Percentiles rank a stretch among this genome's conserved stretches.
phyloP scores from a whole-genome alignment of 148 eudicot species.

The Chenopodium berlandieri region DNA sequence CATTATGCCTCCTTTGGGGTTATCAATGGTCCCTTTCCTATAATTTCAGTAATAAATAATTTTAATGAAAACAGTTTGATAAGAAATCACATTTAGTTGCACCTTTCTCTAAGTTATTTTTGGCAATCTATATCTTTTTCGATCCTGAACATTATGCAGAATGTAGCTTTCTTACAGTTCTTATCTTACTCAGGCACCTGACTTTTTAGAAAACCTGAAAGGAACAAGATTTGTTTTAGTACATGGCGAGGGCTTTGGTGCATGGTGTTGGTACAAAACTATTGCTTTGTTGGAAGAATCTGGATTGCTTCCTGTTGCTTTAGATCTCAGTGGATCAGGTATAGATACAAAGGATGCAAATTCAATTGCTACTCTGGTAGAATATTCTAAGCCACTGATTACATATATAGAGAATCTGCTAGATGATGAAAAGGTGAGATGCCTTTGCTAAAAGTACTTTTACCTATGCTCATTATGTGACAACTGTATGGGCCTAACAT shows the following conservation, averaged over 20 bases:
- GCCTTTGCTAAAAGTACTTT: not conserved
- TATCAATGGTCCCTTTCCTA: not conserved
- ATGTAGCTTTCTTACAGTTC: slow-evolving; percentile 8
- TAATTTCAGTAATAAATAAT: not conserved
- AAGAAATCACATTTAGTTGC: not conserved
- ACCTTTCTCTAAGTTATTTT: not conserved
- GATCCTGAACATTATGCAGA: not conserved
- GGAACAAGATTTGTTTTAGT: slow-evolving; percentile 64
- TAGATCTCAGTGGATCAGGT: slow-evolving; percentile 93
- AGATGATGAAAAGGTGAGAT: slow-evolving; percentile 75
- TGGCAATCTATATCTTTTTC: not conserved
- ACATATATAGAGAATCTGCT: slow-evolving; percentile 54
- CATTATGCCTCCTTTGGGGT: too few species aligned
- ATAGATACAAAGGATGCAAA: slow-evolving; percentile 69
- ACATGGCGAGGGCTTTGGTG: slow-evolving; percentile 99
- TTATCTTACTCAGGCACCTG: slow-evolving; percentile 50
- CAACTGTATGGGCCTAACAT: slow-evolving; percentile 1
- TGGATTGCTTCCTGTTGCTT: slow-evolving; percentile 69
- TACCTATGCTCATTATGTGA: not conserved
- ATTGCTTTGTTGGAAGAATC: slow-evolving; percentile 87
- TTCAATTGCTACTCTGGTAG: slow-evolving; percentile 51
- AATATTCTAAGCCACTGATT: slow-evolving; percentile 77
- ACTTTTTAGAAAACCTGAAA: slow-evolving; percentile 63
- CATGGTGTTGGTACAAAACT: slow-evolving; percentile 99
- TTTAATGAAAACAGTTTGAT: not conserved